Conservation (phyloP, 2,329 filamentous ascomycete species). For the Fusarium protoensiforme region DNA sequence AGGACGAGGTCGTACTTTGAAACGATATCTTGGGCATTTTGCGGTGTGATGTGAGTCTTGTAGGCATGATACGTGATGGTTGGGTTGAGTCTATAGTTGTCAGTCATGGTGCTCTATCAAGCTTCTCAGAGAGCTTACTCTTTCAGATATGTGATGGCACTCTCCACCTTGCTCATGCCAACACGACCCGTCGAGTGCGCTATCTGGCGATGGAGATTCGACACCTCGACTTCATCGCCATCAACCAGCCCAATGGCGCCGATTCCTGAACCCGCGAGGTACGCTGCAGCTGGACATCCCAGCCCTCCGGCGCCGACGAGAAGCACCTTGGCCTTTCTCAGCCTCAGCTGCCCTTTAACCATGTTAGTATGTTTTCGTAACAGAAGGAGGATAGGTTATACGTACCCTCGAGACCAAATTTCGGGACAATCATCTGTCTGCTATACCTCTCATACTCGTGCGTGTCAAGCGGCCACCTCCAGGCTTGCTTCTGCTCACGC, state of each 20-base stretch:
- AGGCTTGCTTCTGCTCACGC: slow-evolving; percentile 29
- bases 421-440: slow-evolving; percentile 88
- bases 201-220: slow-evolving; percentile 93
- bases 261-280: slow-evolving; percentile 89
- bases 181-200: slow-evolving; percentile 78
- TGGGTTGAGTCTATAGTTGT: slow-evolving; percentile 73
- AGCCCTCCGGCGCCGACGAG: slow-evolving; percentile 90
- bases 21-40: slow-evolving; percentile 75
- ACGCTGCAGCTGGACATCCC: slow-evolving; percentile 92
- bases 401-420: slow-evolving; percentile 79
- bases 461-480: slow-evolving; percentile 74
- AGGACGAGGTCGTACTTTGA: slow-evolving; percentile 83
- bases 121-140: slow-evolving; percentile 53
- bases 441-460: slow-evolving; percentile 90
- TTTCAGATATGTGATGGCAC: slow-evolving; percentile 70
- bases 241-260: slow-evolving; percentile 87
- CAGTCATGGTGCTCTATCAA: neutral
- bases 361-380: neutral
- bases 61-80: slow-evolving; percentile 73
- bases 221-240: slow-evolving; percentile 86
- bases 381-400: too few relatives aligned
- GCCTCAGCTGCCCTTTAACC: slow-evolving; percentile 74
- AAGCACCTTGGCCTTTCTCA: slow-evolving; percentile 78
- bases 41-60: slow-evolving; percentile 71
- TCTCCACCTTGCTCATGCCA: slow-evolving; percentile 83